phyloP scores from a whole-genome alignment of 2,329 filamentous ascomycete genomes.

The Alternaria alternata region DNA sequence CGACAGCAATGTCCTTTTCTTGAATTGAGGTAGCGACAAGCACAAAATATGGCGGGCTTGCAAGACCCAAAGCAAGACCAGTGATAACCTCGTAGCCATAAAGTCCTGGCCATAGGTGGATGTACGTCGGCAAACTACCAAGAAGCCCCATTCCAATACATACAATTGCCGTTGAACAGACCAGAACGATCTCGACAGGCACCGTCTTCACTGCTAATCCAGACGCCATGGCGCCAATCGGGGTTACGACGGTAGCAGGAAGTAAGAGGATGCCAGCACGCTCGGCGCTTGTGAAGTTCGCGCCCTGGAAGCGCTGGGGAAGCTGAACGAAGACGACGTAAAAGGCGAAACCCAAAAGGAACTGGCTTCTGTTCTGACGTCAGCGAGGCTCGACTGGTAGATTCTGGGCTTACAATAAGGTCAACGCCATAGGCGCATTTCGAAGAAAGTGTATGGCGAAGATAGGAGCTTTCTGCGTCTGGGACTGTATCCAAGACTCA shows the following conservation, averaged over 20 bases:
- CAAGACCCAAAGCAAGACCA: constrained; percentile 37
- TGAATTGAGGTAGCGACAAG: constrained; percentile 32
- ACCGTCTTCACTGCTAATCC: constrained; percentile 31
- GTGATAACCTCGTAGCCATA: constrained; percentile 43
- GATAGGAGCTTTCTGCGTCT: constrained; percentile 35
- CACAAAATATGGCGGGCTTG: constrained; percentile 40
- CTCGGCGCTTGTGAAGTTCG: constrained; percentile 42
- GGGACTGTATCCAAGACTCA: constrained; percentile 39
- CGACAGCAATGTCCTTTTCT: constrained; percentile 38
- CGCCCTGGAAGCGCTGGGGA: constrained; percentile 45
- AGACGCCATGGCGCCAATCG: constrained; percentile 38
- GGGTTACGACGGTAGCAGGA: constrained; percentile 36
- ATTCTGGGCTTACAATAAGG: constrained; percentile 28
- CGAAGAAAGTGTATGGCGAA: constrained; percentile 40
- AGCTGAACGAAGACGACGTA: constrained; percentile 41
- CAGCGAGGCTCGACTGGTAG: neutral
- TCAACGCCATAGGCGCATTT: constrained; percentile 32
- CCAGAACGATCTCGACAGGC: constrained; percentile 32
- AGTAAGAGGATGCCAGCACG: constrained; percentile 42
- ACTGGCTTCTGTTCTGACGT: constrained; percentile 25
- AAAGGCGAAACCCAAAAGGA: constrained; percentile 42
- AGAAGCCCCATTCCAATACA: constrained; percentile 38
- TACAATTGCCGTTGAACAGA: constrained; percentile 29
- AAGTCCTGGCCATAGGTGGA: constrained; percentile 26
- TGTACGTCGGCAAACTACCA: constrained; percentile 34